Evolutionary conservation across 2,329 filamentous ascomycete genomes (phyloP), one percentile per base, ranked within the genome.

Genomic region (Pseudogymnoascus sp.): DNA sequence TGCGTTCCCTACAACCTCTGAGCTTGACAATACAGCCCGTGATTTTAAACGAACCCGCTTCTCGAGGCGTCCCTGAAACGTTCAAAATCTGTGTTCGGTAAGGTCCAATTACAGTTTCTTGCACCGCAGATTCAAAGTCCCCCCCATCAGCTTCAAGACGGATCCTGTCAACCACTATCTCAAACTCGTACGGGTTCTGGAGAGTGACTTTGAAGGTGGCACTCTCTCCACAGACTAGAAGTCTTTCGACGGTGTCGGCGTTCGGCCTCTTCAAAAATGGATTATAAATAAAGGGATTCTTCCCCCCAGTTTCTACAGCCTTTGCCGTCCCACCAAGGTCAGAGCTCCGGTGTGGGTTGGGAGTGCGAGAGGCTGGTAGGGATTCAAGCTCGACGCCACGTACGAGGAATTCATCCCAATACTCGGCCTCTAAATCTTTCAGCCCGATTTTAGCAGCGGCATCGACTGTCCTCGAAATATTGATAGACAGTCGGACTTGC

Each of bases 341-440:
- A 37, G 74, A 76, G 61, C 75, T 79, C 16, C 75, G 77, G 68
- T 92, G 89, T 5, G 87, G 80, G 59, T 90, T 81, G 0, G 90
- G 87, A 14, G 81, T 81, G 65, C 83, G 81, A 9, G 81, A 80
- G 41, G 78, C 74, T 8, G 85, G 77, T 37, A 84, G 73, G 22
- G 88, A 78, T 58, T 92, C 84, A 43, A 96, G 77, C 60, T 86
- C 83, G 67, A 96, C 78, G 65, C 86, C 86, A 58, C 94, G 86
- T 54, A 99, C 82, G 7, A 99, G 78, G 68, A 97, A 97, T 69
- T 96, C 91, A 72, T 99, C 94, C 94, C 94, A 99, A 71, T 97
- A 99, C 67, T 94, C 89, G 5, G 91, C 92, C 59, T 86, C 81
- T 41, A 93, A 74, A 61, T 87, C 76, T 4, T 81, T 77, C 28